A percentile compares a stretch with the other conserved stretches of the same genome.
Conservation (phyloP, 257 asterid genomes). For the Solanum commersonii region DNA sequence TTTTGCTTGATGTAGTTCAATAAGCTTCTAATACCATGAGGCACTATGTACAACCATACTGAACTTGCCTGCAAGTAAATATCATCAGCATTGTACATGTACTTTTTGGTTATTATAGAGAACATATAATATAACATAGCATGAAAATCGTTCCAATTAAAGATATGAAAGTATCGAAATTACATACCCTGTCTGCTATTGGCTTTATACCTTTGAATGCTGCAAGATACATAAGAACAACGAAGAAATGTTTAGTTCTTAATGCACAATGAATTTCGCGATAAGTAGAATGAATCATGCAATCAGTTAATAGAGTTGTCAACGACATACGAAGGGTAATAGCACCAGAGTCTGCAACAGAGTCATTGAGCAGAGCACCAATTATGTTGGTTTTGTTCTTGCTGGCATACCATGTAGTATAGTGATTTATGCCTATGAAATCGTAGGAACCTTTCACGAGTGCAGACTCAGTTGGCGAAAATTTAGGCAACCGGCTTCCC, state of each 20-base stretch:
- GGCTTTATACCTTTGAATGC: conserved; percentile 28
- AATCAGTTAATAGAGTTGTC: neutral
- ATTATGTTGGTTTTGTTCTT: conserved; percentile 27
- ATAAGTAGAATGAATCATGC: neutral
- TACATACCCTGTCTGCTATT: conserved; percentile 32
- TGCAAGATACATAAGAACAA: conserved; percentile 6
- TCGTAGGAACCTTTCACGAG: conserved; percentile 7
- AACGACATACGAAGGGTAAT: conserved; percentile 42
- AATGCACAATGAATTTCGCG: neutral
- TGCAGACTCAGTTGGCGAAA: neutral
- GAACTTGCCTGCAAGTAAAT: conserved; percentile 54
- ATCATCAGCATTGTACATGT: accelerated
- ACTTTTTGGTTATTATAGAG: neutral
- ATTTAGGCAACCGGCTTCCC: neutral
- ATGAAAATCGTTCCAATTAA: neutral
- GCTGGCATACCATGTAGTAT: conserved; percentile 8
- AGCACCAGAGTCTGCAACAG: conserved; percentile 57
- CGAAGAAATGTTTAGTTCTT: neutral
- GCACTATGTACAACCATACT: conserved; percentile 79
- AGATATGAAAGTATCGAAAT: neutral
- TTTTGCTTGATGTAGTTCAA: conserved; percentile 63
- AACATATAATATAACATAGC: neutral
- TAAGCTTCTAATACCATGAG: conserved; percentile 66
- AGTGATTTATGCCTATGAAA: conserved; percentile 11
- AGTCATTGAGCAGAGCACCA: conserved; percentile 45